Base-by-base conservation (phyloP, 352 stramenopile species). In the Blastocystis sp. region DNA sequence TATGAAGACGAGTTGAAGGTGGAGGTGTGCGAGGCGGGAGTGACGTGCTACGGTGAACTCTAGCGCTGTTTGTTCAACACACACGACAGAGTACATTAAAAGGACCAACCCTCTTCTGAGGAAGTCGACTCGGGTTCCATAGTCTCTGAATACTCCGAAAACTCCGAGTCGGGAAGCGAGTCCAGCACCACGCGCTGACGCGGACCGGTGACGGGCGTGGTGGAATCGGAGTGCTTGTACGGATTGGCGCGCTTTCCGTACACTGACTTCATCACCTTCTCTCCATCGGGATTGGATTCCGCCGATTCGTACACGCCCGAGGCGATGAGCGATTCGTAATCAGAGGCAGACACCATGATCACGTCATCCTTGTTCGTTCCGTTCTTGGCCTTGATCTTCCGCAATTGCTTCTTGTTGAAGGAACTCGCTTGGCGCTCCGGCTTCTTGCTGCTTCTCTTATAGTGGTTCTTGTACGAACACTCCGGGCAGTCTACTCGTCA, bases 1-100 rank as follows among this genome's bases (percentile, higher is more conserved):
- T 88, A 88, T 78, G n/a, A 88, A 78, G 59, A 88, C 28, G 67
- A 88, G 21, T 62, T 88, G 48, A 62, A 52, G 21, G 53, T 88
- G 59, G 64, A 88, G 41, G 61, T 88, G 34, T 88, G 41, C 11
- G 78, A 88, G 45, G 38, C 74, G 45, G 74, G 74, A 60, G 52
- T 84, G 2, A 84, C 56, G 5, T 84, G 74, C 43, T 84, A 84
- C 69, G 74, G 74, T 11, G 74, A 84, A 38, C 48, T 84, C 3
- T 84, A 14, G 48, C 28, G 65, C 19, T 84, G 56, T 84, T 66
- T 84, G 53, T 53, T 56, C 9, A 7, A 56, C 7, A 74, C 34
- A 74, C 64, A 74, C 21, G 1, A 7, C 11, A 74, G 64, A 52
- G 14, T 74, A 74, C 64, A 74, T 41, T 74, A 74, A 74, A 74